Percentiles rank a stretch among this genome's conserved stretches.
Conservation (phyloP, 2,329 filamentous ascomycete genomes). For the Nemania sp. region DNA sequence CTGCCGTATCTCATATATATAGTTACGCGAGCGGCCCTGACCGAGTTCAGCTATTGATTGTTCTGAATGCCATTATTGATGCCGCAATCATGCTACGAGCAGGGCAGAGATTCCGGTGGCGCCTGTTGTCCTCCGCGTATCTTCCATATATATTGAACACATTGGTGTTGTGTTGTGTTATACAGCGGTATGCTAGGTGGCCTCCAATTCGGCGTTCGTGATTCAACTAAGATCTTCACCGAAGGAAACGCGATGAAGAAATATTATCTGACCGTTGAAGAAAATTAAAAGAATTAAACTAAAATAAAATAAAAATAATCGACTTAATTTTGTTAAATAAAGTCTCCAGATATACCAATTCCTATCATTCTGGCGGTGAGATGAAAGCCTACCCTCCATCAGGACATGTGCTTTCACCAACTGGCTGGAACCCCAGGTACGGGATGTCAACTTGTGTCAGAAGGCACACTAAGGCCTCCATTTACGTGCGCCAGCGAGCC, state of each 20-base stretch:
- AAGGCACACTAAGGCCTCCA: slow-evolving; percentile 16
- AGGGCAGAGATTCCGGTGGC: slow-evolving; percentile 4
- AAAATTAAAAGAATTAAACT: no score
- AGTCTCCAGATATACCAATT: no score
- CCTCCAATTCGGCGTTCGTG: slow-evolving; percentile 1
- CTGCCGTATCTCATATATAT: background rate
- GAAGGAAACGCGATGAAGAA: background rate
- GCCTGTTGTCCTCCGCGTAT: background rate
- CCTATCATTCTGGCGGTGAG: no score
- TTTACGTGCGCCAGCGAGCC: slow-evolving; percentile 17
- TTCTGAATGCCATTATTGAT: slow-evolving; percentile 8
- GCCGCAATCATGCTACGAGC: slow-evolving; percentile 5
- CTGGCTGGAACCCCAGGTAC: slow-evolving; percentile 26
- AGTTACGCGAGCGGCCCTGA: background rate
- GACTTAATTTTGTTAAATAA: no score
- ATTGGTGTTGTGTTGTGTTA: slow-evolving; percentile 3
- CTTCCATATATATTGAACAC: background rate
- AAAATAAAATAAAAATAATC: no score
- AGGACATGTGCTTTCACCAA: slow-evolving; percentile 22
- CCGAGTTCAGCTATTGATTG: slow-evolving; percentile 7
- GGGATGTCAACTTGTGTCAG: slow-evolving; percentile 24
- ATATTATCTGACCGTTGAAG: no score
- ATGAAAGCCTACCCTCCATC: slow-evolving; percentile 19
- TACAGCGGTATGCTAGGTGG: slow-evolving; percentile 4
- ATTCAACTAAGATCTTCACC: slow-evolving; percentile 3